Conservation (phyloP, 2,329 filamentous ascomycete species). For the Fusarium euwallaceae region DNA sequence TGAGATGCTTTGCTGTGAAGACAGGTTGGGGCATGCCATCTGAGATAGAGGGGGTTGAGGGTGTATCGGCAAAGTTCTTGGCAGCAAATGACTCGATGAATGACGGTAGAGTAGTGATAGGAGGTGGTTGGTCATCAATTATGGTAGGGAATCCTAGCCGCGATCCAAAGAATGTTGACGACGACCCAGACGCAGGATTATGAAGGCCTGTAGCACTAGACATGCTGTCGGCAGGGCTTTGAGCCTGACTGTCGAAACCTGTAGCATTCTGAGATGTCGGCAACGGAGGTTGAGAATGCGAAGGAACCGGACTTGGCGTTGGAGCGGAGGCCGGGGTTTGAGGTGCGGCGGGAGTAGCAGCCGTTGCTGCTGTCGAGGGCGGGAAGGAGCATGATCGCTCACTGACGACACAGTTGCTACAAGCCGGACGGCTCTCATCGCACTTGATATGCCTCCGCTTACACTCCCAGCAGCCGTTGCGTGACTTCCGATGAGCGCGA, state of each 20-base stretch:
- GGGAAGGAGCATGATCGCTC: constrained; percentile 55
- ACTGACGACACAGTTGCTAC: constrained; percentile 56
- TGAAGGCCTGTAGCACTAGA: constrained; percentile 28
- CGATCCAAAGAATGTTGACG: constrained; percentile 29
- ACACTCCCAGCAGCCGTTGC: constrained; percentile 57
- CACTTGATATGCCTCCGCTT: constrained; percentile 59
- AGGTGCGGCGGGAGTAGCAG: constrained; percentile 9
- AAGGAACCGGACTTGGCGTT: constrained; percentile 10
- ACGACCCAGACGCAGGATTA: constrained; percentile 23
- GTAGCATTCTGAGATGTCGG: constrained; percentile 10
- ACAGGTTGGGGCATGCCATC: constrained; percentile 32
- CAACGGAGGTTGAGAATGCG: constrained; percentile 16
- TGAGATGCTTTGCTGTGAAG: constrained; percentile 56
- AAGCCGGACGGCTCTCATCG: constrained; percentile 57
- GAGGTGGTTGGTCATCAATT: constrained; percentile 15
- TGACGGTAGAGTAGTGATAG: constrained; percentile 39
- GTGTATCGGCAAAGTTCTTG: constrained; percentile 29
- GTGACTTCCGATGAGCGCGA: constrained; percentile 56
- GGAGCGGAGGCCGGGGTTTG: constrained; percentile 18
- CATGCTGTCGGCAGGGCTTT: constrained; percentile 42
- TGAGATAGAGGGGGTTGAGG: constrained; percentile 17
- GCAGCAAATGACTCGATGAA: constrained; percentile 37
- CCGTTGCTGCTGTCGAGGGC: neutral
- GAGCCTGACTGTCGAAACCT: constrained; percentile 23
- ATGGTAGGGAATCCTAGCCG: constrained; percentile 9